A percentile compares a stretch with the other conserved stretches of the same genome.
Evolutionary conservation across 805 yeast genomes (phyloP).

Genomic region (Candida glaebosa): DNA sequence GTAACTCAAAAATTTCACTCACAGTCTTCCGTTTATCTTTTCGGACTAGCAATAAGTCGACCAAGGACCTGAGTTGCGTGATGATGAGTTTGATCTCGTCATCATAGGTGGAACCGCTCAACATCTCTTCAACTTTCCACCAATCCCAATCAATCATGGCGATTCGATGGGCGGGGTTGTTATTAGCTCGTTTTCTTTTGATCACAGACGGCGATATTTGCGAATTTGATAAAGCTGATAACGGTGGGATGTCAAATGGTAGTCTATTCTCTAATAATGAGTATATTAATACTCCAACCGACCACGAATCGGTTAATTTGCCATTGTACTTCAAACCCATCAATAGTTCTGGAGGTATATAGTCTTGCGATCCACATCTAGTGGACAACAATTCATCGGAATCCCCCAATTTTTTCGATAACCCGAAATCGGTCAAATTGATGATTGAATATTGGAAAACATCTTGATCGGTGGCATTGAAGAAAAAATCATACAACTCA

Average conservation of each 20-base stretch:
- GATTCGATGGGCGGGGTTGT: constrained; percentile 79
- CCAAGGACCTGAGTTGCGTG: constrained; percentile 22
- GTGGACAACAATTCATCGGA: constrained; percentile 68
- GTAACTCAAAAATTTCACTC: constrained; percentile 13
- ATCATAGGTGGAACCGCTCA: constrained; percentile 9
- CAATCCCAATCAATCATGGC: constrained; percentile 93
- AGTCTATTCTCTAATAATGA: constrained; percentile 79
- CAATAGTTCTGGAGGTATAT: constrained; percentile 89
- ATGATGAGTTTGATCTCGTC: constrained; percentile 17
- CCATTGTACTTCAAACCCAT: constrained; percentile 94
- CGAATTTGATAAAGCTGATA: constrained; percentile 25
- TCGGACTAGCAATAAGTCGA: constrained; percentile 33
- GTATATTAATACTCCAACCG: constrained; percentile 87
- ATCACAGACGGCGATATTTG: constrained; percentile 35
- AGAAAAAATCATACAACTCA: constrained; percentile 11
- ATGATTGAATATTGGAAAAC: constrained; percentile 17
- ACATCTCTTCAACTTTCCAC: constrained; percentile 40
- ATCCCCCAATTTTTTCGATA: constrained; percentile 66
- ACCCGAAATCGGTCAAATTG: constrained; percentile 85
- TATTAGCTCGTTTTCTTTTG: constrained; percentile 39
- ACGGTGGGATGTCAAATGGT: constrained; percentile 88
- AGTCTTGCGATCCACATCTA: constrained; percentile 95
- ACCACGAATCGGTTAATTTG: constrained; percentile 89
- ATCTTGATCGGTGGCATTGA: not conserved
- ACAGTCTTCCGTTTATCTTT: constrained; percentile 31